phyloP scores from a whole-genome alignment of 257 asterid species.

The Nicotiana tomentosiformis region DNA sequence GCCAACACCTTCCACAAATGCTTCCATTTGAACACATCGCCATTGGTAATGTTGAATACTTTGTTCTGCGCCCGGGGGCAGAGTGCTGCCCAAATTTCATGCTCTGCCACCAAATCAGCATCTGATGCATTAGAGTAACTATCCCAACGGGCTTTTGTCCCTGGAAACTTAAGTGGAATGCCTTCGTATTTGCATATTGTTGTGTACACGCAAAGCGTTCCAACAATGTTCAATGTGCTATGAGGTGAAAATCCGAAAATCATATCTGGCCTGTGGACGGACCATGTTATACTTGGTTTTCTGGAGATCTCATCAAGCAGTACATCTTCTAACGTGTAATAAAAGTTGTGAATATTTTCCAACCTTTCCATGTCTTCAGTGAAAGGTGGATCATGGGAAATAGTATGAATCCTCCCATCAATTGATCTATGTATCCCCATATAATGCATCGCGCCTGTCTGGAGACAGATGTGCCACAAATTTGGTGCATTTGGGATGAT shows the following conservation, averaged over 20 bases:
- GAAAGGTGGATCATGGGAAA: slow-evolving; percentile 55
- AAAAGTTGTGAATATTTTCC: slow-evolving; percentile 43
- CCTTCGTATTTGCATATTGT: slow-evolving; percentile 81
- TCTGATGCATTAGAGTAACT: slow-evolving; percentile 70
- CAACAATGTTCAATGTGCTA: slow-evolving; percentile 71
- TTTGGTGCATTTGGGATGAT: slow-evolving; percentile 65
- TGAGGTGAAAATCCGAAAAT: slow-evolving; percentile 80
- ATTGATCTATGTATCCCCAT: slow-evolving; percentile 37
- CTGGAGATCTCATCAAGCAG: slow-evolving; percentile 51
- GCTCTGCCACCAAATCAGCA: slow-evolving; percentile 91
- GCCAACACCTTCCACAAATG: slow-evolving; percentile 26
- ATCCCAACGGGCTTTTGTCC: slow-evolving; percentile 65
- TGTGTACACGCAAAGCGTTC: slow-evolving; percentile 73
- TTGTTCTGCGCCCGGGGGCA: slow-evolving; percentile 84
- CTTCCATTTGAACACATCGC: slow-evolving; percentile 58
- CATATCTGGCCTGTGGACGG: slow-evolving; percentile 70
- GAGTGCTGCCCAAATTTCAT: slow-evolving; percentile 86
- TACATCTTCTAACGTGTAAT: slow-evolving; percentile 63
- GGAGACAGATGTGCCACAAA: slow-evolving; percentile 66
- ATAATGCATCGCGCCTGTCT: slow-evolving; percentile 80
- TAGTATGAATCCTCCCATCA: slow-evolving; percentile 23
- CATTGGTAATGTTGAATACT: slow-evolving; percentile 78
- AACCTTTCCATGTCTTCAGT: slow-evolving; percentile 69
- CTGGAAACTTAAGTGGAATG: slow-evolving; percentile 56
- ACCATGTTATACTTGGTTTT: slow-evolving; percentile 73